These are phyloP conservation scores for Septoria linicola DNA, from an alignment of 2,329 filamentous ascomycete genomes.

Conservation along the genomic window DNA sequence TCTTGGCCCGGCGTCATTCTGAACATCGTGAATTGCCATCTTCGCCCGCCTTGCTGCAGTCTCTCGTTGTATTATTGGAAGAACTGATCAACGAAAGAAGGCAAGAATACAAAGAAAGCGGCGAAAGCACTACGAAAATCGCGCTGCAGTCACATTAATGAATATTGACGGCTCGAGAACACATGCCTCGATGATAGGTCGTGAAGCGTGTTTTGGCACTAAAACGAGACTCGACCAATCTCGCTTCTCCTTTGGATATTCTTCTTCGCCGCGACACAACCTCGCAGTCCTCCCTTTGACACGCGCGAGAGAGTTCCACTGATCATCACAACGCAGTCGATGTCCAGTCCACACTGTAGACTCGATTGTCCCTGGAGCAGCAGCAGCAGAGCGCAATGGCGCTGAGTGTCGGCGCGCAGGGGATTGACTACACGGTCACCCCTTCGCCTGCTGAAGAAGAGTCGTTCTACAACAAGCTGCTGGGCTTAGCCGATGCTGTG, in stretches of 20 bases:
- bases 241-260: conserved; percentile 8
- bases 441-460: conserved; percentile 34
- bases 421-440: conserved; percentile 22
- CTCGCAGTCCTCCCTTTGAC: conserved; percentile 1
- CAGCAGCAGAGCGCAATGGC: conserved; percentile 23
- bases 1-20: conserved; percentile 9
- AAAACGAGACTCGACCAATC: background rate
- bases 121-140: too few species aligned
- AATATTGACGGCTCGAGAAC: background rate
- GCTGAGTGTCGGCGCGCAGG: conserved; percentile 18
- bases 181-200: conserved; percentile 1
- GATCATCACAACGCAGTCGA: conserved; percentile 15
- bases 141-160: too few species aligned
- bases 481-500: conserved; percentile 77
- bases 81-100: too few species aligned
- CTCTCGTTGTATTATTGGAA: background rate
- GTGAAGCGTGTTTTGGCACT: background rate
- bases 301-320: conserved; percentile 2
- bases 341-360: conserved; percentile 21
- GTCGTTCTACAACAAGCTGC: conserved; percentile 68
- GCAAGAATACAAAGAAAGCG: too few species aligned
- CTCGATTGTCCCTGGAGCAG: conserved; percentile 13
- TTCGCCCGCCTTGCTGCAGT: too few species aligned
- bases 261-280: conserved; percentile 2
- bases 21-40: conserved; percentile 15